phyloP scores from a whole-genome alignment of 169 alveolate genomes.

The Plasmodium relictum region DNA sequence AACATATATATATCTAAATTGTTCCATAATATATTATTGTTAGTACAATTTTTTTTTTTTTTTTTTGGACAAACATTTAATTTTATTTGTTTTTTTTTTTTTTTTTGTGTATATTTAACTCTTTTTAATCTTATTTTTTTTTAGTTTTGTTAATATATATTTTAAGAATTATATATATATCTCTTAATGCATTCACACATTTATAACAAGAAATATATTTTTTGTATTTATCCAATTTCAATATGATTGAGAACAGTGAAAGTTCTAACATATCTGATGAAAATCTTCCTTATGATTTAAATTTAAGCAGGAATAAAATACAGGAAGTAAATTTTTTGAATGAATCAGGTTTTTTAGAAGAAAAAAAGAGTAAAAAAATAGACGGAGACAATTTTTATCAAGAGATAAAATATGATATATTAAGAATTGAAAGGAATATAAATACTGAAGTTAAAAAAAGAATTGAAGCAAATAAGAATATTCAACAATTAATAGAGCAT shows the following conservation, averaged over 20 bases:
- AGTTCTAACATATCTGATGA: conserved; percentile 31
- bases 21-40: no score
- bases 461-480: conserved; percentile 65
- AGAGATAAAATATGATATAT: conserved; percentile 49
- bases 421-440: conserved; percentile 70
- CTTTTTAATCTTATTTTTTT: neutral
- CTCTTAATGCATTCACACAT: no score
- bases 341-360: conserved; percentile 33
- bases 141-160: neutral
- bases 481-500: conserved; percentile 47
- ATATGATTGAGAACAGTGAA: conserved; percentile 19
- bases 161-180: no score
- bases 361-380: conserved; percentile 13
- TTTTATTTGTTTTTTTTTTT: neutral
- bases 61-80: neutral
- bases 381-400: conserved; percentile 33
- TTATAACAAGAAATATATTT: no score
- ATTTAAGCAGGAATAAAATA: conserved; percentile 6
- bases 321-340: conserved; percentile 13
- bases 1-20: no score
- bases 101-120: neutral
- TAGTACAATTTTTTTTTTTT: neutral
- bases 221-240: neutral
- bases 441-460: conserved; percentile 66
- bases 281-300: neutral